Percentiles rank a stretch among this genome's conserved stretches.
Conservation (phyloP, 352 stramenopile species). For the Achlya hypogyna region DNA sequence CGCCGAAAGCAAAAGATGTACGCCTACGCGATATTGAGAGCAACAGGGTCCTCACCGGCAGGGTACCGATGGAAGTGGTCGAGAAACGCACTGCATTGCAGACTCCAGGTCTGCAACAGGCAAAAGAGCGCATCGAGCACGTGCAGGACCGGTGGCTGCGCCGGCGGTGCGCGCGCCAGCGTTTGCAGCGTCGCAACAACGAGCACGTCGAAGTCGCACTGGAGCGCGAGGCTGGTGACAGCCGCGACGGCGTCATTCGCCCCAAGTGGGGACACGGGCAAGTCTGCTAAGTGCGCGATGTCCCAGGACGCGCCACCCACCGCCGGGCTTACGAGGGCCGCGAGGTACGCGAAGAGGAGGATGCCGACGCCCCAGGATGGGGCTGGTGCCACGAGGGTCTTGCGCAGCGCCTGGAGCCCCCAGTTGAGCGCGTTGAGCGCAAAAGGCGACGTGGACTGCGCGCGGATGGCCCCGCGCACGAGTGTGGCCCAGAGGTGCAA, state of each 20-base stretch:
- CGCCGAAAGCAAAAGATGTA: no score
- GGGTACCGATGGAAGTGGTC: background rate
- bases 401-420: background rate
- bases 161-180: background rate
- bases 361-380: background rate
- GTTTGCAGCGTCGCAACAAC: background rate
- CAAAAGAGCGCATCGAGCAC: background rate
- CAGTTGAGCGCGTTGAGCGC: background rate
- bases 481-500: background rate
- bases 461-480: background rate
- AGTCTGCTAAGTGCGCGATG: background rate
- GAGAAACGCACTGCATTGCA: background rate
- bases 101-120: background rate
- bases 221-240: background rate
- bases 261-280: background rate
- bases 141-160: background rate
- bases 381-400: background rate
- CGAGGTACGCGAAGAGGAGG: background rate
- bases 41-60: background rate
- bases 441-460: background rate
- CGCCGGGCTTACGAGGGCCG: background rate
- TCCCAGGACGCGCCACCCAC: background rate
- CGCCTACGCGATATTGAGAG: no score
- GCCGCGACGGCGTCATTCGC: background rate
- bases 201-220: background rate